Percentiles rank a stretch among this genome's conserved stretches.
These are phyloP conservation scores for Colletotrichum acutatum DNA, from an alignment of 2,329 filamentous ascomycete species.

Conservation along the genomic window DNA sequence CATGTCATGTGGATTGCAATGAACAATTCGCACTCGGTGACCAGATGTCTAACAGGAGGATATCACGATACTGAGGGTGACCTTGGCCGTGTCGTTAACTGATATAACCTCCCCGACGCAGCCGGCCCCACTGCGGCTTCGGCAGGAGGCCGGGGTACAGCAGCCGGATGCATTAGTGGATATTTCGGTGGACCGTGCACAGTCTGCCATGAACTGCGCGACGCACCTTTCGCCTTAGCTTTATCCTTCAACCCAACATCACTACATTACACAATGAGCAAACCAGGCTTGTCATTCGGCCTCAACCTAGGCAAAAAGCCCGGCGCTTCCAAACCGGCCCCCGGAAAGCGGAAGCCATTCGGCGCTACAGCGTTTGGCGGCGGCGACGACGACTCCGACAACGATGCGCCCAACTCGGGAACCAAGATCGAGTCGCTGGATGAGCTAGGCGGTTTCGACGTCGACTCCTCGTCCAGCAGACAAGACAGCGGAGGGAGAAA, in stretches of 20 bases:
- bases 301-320: slow-evolving; percentile 71
- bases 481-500: slow-evolving; percentile 42
- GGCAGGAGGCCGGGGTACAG: not conserved
- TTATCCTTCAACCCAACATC: not conserved
- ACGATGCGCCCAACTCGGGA: slow-evolving; percentile 52
- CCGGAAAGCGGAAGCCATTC: slow-evolving; percentile 66
- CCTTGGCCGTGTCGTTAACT: not conserved
- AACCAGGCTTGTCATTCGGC: slow-evolving; percentile 62
- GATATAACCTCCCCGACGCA: not conserved
- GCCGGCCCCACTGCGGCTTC: slow-evolving; percentile 1
- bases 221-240: not conserved
- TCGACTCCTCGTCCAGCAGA: slow-evolving; percentile 43
- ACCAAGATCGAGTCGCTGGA: slow-evolving; percentile 66
- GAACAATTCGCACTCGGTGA: not conserved
- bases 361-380: slow-evolving; percentile 38
- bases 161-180: slow-evolving; percentile 6
- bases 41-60: not conserved
- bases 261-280: slow-evolving; percentile 52
- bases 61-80: not conserved
- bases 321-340: slow-evolving; percentile 58
- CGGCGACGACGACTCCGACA: slow-evolving; percentile 66
- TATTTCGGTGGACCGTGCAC: slow-evolving; percentile 14
- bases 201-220: not conserved
- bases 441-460: slow-evolving; percentile 65
- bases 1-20: not conserved